These are phyloP conservation scores for Candida arabinofermentans DNA, from an alignment of 805 yeast genomes.

Conservation along the genomic window DNA sequence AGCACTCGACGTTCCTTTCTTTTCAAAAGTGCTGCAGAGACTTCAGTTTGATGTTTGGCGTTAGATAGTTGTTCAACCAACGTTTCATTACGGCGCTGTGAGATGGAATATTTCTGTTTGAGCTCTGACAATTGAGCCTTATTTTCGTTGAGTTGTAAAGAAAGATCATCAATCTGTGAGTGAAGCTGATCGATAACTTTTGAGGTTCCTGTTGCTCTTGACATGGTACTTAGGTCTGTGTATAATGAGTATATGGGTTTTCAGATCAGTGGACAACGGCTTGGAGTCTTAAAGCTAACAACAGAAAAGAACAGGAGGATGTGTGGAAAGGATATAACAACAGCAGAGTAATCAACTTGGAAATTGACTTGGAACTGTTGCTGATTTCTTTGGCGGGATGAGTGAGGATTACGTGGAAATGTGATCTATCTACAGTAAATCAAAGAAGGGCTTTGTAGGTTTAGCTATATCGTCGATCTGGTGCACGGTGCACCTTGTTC, in stretches of 20 bases:
- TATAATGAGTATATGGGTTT: no score
- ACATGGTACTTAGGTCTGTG: background rate
- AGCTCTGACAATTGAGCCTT: conserved; percentile 39
- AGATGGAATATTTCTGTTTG: conserved; percentile 47
- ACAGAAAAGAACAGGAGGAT: background rate
- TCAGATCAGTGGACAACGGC: no score
- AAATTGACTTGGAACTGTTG: no score
- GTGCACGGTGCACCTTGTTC: no score
- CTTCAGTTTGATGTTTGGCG: conserved; percentile 74
- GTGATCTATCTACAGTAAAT: no score
- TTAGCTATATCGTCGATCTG: no score
- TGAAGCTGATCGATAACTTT: conserved; percentile 32
- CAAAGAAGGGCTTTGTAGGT: no score
- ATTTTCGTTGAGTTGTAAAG: conserved; percentile 17
- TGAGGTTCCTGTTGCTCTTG: conserved; percentile 21
- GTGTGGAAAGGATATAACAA: background rate
- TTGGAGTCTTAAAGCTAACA: background rate
- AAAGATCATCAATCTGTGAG: conserved; percentile 27
- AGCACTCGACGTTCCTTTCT: conserved; percentile 66
- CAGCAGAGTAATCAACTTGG: no score
- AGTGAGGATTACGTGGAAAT: no score
- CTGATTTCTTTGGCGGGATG: no score
- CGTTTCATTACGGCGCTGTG: conserved; percentile 45
- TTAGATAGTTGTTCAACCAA: conserved; percentile 63
- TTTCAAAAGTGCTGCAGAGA: conserved; percentile 60